These are phyloP conservation scores for Allantophomopsis cytisporea DNA, from an alignment of 2,329 filamentous ascomycete species.

Conservation along the genomic window DNA sequence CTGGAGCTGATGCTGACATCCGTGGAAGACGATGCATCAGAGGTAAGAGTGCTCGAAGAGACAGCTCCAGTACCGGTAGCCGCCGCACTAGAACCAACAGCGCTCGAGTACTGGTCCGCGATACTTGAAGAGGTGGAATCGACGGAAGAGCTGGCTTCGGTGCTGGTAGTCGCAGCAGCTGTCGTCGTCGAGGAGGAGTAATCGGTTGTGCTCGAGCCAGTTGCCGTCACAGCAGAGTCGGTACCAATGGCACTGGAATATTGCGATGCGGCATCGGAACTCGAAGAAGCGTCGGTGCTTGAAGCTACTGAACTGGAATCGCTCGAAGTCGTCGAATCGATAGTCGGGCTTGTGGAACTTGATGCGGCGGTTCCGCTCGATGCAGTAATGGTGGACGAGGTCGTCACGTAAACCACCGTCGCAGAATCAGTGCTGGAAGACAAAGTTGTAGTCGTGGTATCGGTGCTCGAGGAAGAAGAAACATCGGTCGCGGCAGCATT, in stretches of 20 bases:
- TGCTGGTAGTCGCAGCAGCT: background rate
- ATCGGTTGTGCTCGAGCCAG: slow-evolving; percentile 1
- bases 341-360: slow-evolving; percentile 1
- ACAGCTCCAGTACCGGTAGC: too few relatives aligned
- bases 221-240: slow-evolving; percentile 4
- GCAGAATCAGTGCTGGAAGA: background rate
- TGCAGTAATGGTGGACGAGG: background rate
- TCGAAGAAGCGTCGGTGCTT: slow-evolving; percentile 1
- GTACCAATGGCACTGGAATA: slow-evolving; percentile 1
- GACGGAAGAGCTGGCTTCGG: background rate
- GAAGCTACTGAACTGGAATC: slow-evolving; percentile 1
- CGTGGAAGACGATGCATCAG: too few relatives aligned
- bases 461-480: background rate
- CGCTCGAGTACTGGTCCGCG: too few relatives aligned
- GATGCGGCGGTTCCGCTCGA: slow-evolving; percentile 6
- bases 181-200: background rate
- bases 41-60: too few relatives aligned
- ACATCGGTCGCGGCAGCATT: too few relatives aligned
- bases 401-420: background rate
- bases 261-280: slow-evolving; percentile 2
- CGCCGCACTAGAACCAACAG: too few relatives aligned
- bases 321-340: slow-evolving; percentile 2
- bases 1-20: background rate
- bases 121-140: too few relatives aligned
- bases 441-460: background rate